A percentile compares a stretch with the other conserved stretches of the same genome.
These are phyloP conservation scores for Andrographis paniculata DNA, from an alignment of 305 asterid genomes.

Conservation along the genomic window DNA sequence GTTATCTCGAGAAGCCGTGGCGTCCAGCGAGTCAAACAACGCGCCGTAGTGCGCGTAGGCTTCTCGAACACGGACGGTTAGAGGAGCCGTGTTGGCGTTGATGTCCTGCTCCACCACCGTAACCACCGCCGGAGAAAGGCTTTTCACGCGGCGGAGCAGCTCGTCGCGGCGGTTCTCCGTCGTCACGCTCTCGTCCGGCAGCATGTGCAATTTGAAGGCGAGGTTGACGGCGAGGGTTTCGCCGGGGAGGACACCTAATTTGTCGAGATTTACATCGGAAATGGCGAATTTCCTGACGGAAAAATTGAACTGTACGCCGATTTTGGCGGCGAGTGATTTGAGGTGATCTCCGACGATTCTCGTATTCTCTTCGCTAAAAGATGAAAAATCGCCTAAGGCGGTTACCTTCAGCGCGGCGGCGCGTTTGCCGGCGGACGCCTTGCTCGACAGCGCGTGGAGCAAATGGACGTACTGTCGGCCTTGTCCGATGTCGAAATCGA, in stretches of 20 bases:
- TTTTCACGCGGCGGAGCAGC: slow-evolving; percentile 72
- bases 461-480: slow-evolving; percentile 73
- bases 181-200: slow-evolving; percentile 92
- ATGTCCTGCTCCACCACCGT: slow-evolving; percentile 84
- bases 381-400: slow-evolving; percentile 32
- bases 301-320: slow-evolving; percentile 39
- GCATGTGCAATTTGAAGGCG: slow-evolving; percentile 53
- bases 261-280: slow-evolving; percentile 37
- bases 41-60: slow-evolving; percentile 67
- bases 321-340: slow-evolving; percentile 27
- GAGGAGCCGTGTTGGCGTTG: slow-evolving; percentile 68
- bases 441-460: slow-evolving; percentile 53
- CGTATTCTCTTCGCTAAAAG: slow-evolving; percentile 32
- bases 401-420: slow-evolving; percentile 46
- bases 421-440: slow-evolving; percentile 18
- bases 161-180: slow-evolving; percentile 71
- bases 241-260: slow-evolving; percentile 34
- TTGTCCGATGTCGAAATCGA: slow-evolving; percentile 74
- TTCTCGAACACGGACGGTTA: slow-evolving; percentile 64
- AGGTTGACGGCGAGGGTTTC: slow-evolving; percentile 83
- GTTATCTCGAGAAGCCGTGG: slow-evolving; percentile 34
- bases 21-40: slow-evolving; percentile 69
- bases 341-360: slow-evolving; percentile 34
- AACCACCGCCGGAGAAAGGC: slow-evolving; percentile 50
- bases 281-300: slow-evolving; percentile 19